These are phyloP conservation scores for Diaporthe capsici DNA, from an alignment of 2,329 filamentous ascomycete species.

Conservation along the genomic window DNA sequence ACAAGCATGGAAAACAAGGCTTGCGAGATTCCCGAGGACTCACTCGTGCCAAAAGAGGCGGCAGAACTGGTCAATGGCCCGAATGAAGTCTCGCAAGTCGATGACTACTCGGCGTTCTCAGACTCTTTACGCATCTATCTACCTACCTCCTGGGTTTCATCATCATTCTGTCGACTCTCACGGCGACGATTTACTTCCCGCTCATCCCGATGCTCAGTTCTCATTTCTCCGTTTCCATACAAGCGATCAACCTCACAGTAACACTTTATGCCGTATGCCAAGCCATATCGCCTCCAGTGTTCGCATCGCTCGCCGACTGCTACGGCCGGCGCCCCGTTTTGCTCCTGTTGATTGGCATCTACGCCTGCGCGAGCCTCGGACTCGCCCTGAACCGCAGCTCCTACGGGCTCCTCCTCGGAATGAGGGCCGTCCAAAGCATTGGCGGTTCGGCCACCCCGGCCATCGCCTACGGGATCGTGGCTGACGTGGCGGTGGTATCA, in stretches of 20 bases:
- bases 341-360: constrained; percentile 67
- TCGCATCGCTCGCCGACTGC: constrained; percentile 70
- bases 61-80: background rate
- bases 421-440: constrained; percentile 70
- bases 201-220: constrained; percentile 51
- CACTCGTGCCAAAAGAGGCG: background rate
- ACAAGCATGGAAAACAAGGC: background rate
- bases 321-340: constrained; percentile 70
- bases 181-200: constrained; percentile 62
- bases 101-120: background rate
- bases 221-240: constrained; percentile 49
- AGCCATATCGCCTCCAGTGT: constrained; percentile 68
- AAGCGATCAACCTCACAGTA: constrained; percentile 58
- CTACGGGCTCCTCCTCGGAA: constrained; percentile 67
- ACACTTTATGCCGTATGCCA: constrained; percentile 73
- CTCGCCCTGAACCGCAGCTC: constrained; percentile 64
- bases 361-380: constrained; percentile 67
- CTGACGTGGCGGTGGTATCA: constrained; percentile 74
- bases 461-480: constrained; percentile 76
- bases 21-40: background rate
- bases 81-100: background rate
- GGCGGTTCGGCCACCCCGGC: constrained; percentile 76
- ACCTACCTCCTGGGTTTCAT: constrained; percentile 8
- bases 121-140: background rate
- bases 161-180: constrained; percentile 32